Evolutionary conservation across 768 basidiomycete species (phyloP).

Genomic region (Pulveroboletus sp.): DNA sequence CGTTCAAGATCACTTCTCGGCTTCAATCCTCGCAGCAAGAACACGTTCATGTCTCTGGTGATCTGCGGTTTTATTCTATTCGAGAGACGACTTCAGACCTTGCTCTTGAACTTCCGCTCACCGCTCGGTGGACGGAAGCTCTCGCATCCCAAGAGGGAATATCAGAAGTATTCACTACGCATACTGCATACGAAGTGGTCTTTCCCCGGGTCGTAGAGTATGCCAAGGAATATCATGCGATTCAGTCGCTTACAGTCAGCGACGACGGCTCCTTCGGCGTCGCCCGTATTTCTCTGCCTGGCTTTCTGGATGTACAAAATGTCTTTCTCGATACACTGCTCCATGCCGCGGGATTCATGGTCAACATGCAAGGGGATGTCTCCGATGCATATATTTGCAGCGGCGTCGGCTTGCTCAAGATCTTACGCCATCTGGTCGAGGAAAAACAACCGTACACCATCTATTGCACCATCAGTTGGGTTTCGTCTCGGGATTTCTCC

Average conservation of each 20-base stretch:
- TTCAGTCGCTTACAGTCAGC: slow-evolving; percentile 50
- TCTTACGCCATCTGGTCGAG: slow-evolving; percentile 43
- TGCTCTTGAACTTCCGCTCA: slow-evolving; percentile 30
- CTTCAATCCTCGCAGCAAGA: slow-evolving; percentile 31
- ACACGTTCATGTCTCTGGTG: slow-evolving; percentile 44
- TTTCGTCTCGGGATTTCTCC: slow-evolving; percentile 43
- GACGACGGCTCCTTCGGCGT: slow-evolving; percentile 46
- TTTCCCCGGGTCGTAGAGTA: slow-evolving; percentile 70
- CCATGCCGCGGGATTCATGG: slow-evolving; percentile 67
- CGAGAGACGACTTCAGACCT: slow-evolving; percentile 37
- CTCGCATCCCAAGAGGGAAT: slow-evolving; percentile 25
- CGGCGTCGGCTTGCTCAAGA: slow-evolving; percentile 45
- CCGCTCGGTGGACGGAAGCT: slow-evolving; percentile 33
- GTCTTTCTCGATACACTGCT: slow-evolving; percentile 65
- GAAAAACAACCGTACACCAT: slow-evolving; percentile 43
- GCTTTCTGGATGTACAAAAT: slow-evolving; percentile 43
- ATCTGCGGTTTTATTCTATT: slow-evolving; percentile 36
- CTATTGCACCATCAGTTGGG: slow-evolving; percentile 46
- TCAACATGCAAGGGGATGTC: slow-evolving; percentile 50
- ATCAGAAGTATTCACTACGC: slow-evolving; percentile 50
- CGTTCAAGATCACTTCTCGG: slow-evolving; percentile 47
- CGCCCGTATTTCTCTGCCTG: slow-evolving; percentile 46
- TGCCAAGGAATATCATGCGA: slow-evolving; percentile 51
- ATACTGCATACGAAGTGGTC: slow-evolving; percentile 59
- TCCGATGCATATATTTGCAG: slow-evolving; percentile 64